phyloP scores from a whole-genome alignment of 2,329 filamentous ascomycete species.

The Beauveria brongniartii region DNA sequence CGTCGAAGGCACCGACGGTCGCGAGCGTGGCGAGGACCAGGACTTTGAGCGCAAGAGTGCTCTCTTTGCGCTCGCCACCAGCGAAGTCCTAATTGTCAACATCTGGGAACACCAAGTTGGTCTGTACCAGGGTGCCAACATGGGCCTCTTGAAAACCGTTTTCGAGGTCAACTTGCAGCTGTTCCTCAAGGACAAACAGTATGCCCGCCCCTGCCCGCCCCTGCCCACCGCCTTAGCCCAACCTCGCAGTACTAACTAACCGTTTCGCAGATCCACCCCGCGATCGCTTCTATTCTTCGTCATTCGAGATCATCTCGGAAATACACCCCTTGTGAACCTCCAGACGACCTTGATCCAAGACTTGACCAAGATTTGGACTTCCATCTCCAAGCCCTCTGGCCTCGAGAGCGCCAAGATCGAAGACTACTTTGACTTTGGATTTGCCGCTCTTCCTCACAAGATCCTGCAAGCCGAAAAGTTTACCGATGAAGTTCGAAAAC shows the following conservation, averaged over 20 bases:
- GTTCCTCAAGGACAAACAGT: conserved; percentile 93
- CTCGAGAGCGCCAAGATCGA: conserved; percentile 84
- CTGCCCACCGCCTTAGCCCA: neutral
- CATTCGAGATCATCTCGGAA: conserved; percentile 92
- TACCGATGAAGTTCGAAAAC: conserved; percentile 65
- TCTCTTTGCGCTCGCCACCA: conserved; percentile 91
- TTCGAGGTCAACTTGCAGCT: conserved; percentile 98
- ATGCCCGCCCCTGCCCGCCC: conserved; percentile 35
- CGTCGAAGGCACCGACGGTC: conserved; percentile 93
- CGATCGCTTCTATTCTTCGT: conserved; percentile 96
- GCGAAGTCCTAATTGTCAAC: conserved; percentile 95
- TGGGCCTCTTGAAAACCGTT: conserved; percentile 96
- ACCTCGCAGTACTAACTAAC: conserved; percentile 15
- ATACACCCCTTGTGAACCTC: conserved; percentile 82
- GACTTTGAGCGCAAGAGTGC: conserved; percentile 99
- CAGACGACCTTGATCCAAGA: conserved; percentile 87
- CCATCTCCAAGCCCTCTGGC: conserved; percentile 83
- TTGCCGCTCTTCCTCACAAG: conserved; percentile 92
- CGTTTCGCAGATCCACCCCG: conserved; percentile 59
- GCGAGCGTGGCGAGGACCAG: conserved; percentile 94
- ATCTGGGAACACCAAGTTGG: conserved; percentile 99
- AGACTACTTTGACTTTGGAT: conserved; percentile 98
- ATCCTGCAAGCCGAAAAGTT: conserved; percentile 93
- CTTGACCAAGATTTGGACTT: conserved; percentile 83
- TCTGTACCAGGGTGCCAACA: conserved; percentile 95